phyloP scores from a whole-genome alignment of 1,284 basidiomycete genomes.

The Neolentinus lepideus region DNA sequence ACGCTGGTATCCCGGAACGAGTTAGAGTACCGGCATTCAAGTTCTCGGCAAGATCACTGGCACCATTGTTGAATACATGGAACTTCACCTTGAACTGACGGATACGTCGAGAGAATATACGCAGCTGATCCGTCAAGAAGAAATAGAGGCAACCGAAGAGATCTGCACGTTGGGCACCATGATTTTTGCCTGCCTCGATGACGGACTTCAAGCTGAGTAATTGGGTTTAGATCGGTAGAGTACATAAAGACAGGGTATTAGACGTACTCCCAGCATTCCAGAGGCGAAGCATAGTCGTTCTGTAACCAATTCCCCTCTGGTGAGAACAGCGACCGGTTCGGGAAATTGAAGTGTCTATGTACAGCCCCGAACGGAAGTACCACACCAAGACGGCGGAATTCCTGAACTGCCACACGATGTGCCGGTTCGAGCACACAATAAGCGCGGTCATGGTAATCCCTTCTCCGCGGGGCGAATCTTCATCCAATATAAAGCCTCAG shows the following conservation, averaged over 20 bases:
- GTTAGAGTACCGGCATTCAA: background rate
- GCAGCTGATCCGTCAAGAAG: background rate
- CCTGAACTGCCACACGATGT: background rate
- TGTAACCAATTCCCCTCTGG: slow-evolving; percentile 17
- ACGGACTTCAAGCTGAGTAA: background rate
- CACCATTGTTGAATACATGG: background rate
- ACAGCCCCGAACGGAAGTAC: background rate
- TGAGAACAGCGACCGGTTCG: background rate
- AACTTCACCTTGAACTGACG: background rate
- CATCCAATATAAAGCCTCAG: background rate
- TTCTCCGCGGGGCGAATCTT: background rate
- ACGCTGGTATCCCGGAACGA: background rate
- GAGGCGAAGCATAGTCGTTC: slow-evolving; percentile 23
- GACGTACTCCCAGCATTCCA: slow-evolving; percentile 12
- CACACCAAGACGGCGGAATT: background rate
- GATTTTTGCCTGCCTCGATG: background rate
- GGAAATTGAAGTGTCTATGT: background rate
- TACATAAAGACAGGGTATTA: background rate
- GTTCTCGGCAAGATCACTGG: background rate
- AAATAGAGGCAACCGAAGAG: slow-evolving; percentile 2
- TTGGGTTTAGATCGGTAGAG: background rate
- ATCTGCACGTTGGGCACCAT: background rate
- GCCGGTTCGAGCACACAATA: background rate
- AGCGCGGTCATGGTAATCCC: background rate
- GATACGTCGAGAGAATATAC: background rate